phyloP scores from a whole-genome alignment of 2,329 filamentous ascomycete species.

The Colletotrichum euphorbiae region DNA sequence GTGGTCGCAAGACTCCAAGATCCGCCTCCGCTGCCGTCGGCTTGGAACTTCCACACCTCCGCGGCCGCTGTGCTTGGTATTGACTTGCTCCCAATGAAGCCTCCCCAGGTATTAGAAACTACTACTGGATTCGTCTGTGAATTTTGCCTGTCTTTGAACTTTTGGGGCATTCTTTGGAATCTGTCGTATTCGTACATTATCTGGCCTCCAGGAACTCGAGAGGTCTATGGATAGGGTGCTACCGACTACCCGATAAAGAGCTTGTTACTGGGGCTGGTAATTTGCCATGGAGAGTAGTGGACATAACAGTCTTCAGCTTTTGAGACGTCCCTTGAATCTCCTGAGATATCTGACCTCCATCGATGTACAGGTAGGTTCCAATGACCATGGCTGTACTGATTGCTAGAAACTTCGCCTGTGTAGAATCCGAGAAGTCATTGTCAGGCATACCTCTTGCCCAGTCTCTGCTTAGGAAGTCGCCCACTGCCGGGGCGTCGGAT shows the following conservation, averaged over 20 bases:
- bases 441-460: too few relatives aligned
- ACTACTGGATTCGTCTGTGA: neutral
- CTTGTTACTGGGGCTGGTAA: neutral
- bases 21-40: conserved; percentile 20
- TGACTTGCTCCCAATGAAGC: neutral
- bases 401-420: neutral
- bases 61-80: neutral
- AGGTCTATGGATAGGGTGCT: conserved; percentile 26
- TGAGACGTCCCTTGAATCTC: neutral
- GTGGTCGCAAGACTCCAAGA: conserved; percentile 10
- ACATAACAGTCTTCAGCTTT: neutral
- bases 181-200: neutral
- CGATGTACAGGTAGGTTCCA: neutral
- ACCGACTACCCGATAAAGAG: neutral
- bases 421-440: neutral
- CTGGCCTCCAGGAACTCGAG: conserved; percentile 19
- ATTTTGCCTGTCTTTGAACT: neutral
- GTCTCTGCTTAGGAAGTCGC: too few relatives aligned
- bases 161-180: conserved; percentile 14
- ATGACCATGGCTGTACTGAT: neutral
- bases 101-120: conserved; percentile 25
- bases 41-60: conserved; percentile 8
- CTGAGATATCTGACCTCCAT: neutral
- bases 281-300: neutral
- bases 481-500: too few relatives aligned